phyloP scores from a whole-genome alignment of 1,139 yeast genomes.

The Arxiozyma slooffiae region DNA sequence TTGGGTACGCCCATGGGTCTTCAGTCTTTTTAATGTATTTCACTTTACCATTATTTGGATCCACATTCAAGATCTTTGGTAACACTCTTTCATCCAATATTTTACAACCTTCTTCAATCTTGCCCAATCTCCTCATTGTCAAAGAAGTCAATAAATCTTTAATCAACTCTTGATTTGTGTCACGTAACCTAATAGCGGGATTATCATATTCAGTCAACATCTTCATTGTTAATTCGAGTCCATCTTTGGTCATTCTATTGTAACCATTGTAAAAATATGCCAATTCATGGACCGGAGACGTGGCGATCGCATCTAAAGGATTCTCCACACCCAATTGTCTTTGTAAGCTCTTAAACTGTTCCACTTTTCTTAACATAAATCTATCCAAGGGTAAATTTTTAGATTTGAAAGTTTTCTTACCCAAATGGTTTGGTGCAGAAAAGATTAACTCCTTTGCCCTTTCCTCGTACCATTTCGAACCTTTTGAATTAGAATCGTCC shows the following conservation, averaged over 20 bases:
- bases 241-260: constrained; percentile 66
- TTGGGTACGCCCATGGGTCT: constrained; percentile 85
- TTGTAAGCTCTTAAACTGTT: constrained; percentile 43
- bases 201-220: constrained; percentile 35
- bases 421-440: constrained; percentile 59
- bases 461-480: constrained; percentile 42
- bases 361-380: constrained; percentile 64
- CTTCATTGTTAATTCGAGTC: constrained; percentile 45
- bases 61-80: constrained; percentile 25
- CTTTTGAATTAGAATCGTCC: constrained; percentile 22
- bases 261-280: constrained; percentile 90
- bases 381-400: constrained; percentile 88
- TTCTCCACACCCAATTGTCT: constrained; percentile 37
- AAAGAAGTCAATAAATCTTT: constrained; percentile 56
- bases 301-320: constrained; percentile 68
- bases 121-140: constrained; percentile 56
- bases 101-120: constrained; percentile 48
- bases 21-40: constrained; percentile 42
- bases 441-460: constrained; percentile 54
- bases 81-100: constrained; percentile 54
- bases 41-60: constrained; percentile 22
- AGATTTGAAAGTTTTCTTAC: constrained; percentile 57
- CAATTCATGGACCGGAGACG: constrained; percentile 79
- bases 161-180: constrained; percentile 57
- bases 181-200: constrained; percentile 27